These are phyloP conservation scores for Aspergillus japonicus DNA, from an alignment of 2,329 filamentous ascomycete genomes.

Conservation along the genomic window DNA sequence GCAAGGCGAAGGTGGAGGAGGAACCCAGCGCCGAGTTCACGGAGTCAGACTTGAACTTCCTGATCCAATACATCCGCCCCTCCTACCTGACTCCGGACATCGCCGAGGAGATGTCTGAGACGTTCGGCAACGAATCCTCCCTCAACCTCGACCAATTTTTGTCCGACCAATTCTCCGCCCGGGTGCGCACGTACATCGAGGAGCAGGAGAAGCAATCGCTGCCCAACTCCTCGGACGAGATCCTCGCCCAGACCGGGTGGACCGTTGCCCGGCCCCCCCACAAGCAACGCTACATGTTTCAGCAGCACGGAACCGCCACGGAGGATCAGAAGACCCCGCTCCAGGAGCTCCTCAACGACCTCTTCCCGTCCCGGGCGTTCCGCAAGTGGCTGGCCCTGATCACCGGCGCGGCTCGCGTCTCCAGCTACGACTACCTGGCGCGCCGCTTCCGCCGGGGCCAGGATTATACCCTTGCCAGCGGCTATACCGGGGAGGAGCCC, in stretches of 20 bases:
- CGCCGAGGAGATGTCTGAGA: constrained; percentile 73
- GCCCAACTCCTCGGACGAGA: constrained; percentile 48
- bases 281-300: constrained; percentile 90
- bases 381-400: constrained; percentile 83
- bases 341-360: constrained; percentile 73
- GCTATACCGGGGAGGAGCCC: constrained; percentile 68
- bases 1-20: constrained; percentile 41
- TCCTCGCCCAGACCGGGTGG: constrained; percentile 64
- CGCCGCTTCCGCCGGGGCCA: constrained; percentile 81
- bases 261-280: constrained; percentile 82
- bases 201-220: constrained; percentile 57
- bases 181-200: constrained; percentile 70
- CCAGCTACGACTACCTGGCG: constrained; percentile 74
- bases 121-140: constrained; percentile 79
- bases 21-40: constrained; percentile 62
- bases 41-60: constrained; percentile 79
- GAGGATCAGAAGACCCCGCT: constrained; percentile 52
- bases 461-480: constrained; percentile 91
- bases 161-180: constrained; percentile 70
- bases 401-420: constrained; percentile 66
- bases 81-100: constrained; percentile 91
- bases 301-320: constrained; percentile 51
- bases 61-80: constrained; percentile 86
- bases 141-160: constrained; percentile 79
- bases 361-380: constrained; percentile 84